Base-by-base conservation (phyloP, 352 stramenopile species). In the Pythium scleroteichum region DNA sequence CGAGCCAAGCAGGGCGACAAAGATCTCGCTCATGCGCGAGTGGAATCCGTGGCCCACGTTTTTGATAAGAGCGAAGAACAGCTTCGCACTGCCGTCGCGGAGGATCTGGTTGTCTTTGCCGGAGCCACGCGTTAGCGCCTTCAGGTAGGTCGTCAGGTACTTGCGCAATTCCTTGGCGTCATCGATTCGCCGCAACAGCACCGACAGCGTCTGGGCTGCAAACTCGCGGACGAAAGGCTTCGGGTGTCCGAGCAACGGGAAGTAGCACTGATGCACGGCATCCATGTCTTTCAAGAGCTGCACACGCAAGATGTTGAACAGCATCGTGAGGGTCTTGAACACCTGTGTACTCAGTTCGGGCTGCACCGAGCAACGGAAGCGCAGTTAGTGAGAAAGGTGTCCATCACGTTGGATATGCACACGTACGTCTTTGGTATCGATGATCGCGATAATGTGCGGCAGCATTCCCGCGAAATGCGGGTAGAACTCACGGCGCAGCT, bases 311-410 rank as follows among this genome's bases (percentile, higher is more conserved):
- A 92, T 88, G 58, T 76, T 93, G 64, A 97, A 97, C 27, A 96
- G 75, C 78, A 95, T 92, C 24, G 87, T 86, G 17, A 97, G 75
- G 40, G 90, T 95, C 71, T 96, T 94, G 67, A 97, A 97, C 57
- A 96, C 88, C 50, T 94, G 82, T 6, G 87, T 94, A 42, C 86
- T 97, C 22, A 95, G 62, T 48, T 97, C 90, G 1, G 90, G 90
- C 77, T 92, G 45, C 39, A 51, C 5, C 10, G 5, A 10, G 5
- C 29, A 48, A 45, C 13, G 45, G n/a, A 8, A 24, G 38, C 3
- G 27, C 4, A 23, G 10, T 42, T 22, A 22, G 61, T 27, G 38
- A 19, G n/a, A n/a, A n/a, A n/a, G n/a, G n/a, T n/a, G n/a, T n/a
- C n/a, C n/a, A n/a, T n/a, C n/a, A n/a, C n/a, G n/a, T n/a, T n/a